Base-by-base conservation (phyloP, 2,329 filamentous ascomycete species). In the Diaporthe australafricana region DNA sequence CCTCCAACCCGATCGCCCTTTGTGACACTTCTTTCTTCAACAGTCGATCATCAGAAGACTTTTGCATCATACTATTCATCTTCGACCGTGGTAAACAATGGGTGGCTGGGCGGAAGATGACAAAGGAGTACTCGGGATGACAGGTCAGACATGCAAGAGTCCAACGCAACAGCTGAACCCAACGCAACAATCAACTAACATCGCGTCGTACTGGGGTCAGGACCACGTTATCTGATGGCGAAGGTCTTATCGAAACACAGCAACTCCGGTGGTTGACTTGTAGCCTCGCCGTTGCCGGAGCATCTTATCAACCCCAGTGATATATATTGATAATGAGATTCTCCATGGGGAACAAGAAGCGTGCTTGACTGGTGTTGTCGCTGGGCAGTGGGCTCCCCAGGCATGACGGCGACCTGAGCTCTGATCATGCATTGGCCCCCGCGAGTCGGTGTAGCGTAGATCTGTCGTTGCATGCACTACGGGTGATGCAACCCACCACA, bases 371-470 rank as follows among this genome's bases (percentile, higher is more conserved):
- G 38, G 38, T 45, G 56, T 57, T 45, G 56, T 57, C 55, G 35
- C 55, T 9, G 32, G 14, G 25, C 56, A 8, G 60, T 48, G 27
- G 27, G 57, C 14, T 62, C 17, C 42, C 30, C 20, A 63, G n/a
- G n/a, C 12, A 48, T 48, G 30, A 63, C 42, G 60, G 60, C 42
- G 27, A 48, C 20, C 27, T 48, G 27, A 48, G 60, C 60, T 25
- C 60, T 48, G 60, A 63, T 63, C 60, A 63, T 63, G 60, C 60
- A 63, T 48, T 63, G 32, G 30, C 25, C 60, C 60, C 27, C 60
- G 42, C 60, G 60, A 63, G 60, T 63, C 60, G 60, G 60, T 63
- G 40, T 63, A 42, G 35, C 20, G 42, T 48, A 63, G 60, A 63
- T 63, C 60, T 63, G 42, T 63, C 42, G 60, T 63, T 63, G 32